Conservation (phyloP, 345 rosid genomes). For the Hevea brasiliensis region DNA sequence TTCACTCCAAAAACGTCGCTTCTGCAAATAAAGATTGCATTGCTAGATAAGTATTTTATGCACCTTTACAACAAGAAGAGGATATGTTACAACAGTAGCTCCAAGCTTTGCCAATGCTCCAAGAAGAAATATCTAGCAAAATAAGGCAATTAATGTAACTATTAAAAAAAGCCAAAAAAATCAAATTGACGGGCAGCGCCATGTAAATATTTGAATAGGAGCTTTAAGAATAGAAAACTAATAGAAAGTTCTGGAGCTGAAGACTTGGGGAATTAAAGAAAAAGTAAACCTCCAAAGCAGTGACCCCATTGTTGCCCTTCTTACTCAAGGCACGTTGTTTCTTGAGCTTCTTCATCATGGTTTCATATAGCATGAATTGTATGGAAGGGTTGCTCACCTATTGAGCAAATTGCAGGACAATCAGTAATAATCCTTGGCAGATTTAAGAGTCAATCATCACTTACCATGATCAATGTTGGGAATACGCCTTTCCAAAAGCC, state of each 20-base stretch:
- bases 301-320: slow-evolving; percentile 53
- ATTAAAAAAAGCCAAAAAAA: slow-evolving; percentile 3
- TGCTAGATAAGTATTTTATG: not conserved
- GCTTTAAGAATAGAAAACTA: slow-evolving; percentile 3
- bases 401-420: slow-evolving; percentile 23
- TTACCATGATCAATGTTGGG: slow-evolving; percentile 93
- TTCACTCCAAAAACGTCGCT: not conserved
- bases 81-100: slow-evolving; percentile 92
- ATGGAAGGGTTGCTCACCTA: slow-evolving; percentile 98
- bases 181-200: not conserved
- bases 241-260: not conserved
- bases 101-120: slow-evolving; percentile 99
- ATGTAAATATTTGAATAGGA: not conserved
- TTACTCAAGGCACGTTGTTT: slow-evolving; percentile 45
- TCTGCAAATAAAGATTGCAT: slow-evolving; percentile 7
- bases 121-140: slow-evolving; percentile 72
- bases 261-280: not conserved
- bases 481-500: slow-evolving; percentile 98
- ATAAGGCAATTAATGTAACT: slow-evolving; percentile 16
- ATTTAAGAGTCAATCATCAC: slow-evolving; percentile 34
- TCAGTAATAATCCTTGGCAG: slow-evolving; percentile 30
- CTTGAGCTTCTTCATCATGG: slow-evolving; percentile 82
- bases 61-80: slow-evolving; percentile 93
- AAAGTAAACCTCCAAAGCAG: slow-evolving; percentile 76
- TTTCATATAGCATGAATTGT: slow-evolving; percentile 96